phyloP scores from a whole-genome alignment of 345 rosid genomes.

The Boechera divaricarpa region DNA sequence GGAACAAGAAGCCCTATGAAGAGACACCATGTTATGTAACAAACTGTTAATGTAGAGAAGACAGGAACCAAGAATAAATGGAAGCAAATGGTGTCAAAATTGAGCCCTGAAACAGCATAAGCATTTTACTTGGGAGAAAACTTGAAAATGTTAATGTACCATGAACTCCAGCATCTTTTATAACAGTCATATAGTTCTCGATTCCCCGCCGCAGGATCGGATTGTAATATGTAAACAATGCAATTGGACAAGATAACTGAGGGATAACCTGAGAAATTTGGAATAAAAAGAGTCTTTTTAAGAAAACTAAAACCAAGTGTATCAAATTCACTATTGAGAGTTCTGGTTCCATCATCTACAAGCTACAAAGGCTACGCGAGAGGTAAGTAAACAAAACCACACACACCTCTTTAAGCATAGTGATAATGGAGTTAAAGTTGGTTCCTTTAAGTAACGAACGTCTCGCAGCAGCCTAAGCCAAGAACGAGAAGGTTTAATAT shows the following conservation, averaged over 20 bases:
- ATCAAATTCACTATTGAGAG: not conserved
- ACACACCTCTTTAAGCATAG: constrained; percentile 83
- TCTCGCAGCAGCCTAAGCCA: constrained; percentile 83
- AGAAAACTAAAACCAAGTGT: not conserved
- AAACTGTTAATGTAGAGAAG: not conserved
- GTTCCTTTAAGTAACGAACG: constrained; percentile 82
- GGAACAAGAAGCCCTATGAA: constrained; percentile 86
- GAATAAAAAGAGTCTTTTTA: not conserved
- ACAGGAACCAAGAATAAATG: not conserved
- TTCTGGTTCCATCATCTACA: not conserved
- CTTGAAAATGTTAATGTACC: constrained; percentile 49
- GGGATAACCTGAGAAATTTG: constrained; percentile 64
- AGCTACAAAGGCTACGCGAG: not conserved
- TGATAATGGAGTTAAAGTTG: constrained; percentile 63
- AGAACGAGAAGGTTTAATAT: not conserved
- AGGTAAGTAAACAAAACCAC: not conserved
- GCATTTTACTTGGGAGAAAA: not conserved
- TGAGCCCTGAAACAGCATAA: constrained; percentile 19
- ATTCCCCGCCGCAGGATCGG: constrained; percentile 79
- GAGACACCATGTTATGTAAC: constrained; percentile 3
- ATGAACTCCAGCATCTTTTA: constrained; percentile 71
- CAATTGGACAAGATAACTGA: constrained; percentile 77
- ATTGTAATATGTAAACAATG: constrained; percentile 86
- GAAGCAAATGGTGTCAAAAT: constrained; percentile 3
- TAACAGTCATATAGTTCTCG: constrained; percentile 67